Evolutionary conservation across 345 rosid species (phyloP).

Genomic region (Syzygium aqueum): DNA sequence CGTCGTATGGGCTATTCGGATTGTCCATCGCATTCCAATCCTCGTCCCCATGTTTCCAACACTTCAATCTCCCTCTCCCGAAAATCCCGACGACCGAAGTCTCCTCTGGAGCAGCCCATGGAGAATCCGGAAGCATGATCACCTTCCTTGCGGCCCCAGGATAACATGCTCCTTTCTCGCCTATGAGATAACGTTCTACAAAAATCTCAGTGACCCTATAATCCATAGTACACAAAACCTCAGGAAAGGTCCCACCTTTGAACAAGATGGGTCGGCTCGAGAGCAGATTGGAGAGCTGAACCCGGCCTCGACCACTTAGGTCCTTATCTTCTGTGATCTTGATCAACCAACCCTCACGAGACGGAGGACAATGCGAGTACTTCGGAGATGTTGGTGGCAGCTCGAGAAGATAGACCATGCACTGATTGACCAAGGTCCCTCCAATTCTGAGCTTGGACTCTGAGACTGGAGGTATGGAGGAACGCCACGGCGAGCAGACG

Average conservation of each 20-base stretch:
- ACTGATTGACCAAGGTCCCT: background rate
- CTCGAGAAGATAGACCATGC: background rate
- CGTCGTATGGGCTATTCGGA: background rate
- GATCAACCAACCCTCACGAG: conserved; percentile 9
- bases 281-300: conserved; percentile 1
- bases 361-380: background rate
- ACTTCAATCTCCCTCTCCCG: background rate
- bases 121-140: conserved; percentile 1
- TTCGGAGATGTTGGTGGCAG: background rate
- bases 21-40: background rate
- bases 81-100: background rate
- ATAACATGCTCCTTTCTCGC: background rate
- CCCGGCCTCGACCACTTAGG: background rate
- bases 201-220: conserved; percentile 10
- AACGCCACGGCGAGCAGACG: conserved; percentile 17
- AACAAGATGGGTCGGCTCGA: background rate
- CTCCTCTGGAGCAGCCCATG: background rate
- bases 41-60: conserved; percentile 6
- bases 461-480: background rate
- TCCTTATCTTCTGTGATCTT: background rate
- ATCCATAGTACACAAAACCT: background rate
- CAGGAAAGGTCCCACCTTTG: background rate
- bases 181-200: background rate
- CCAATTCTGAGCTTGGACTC: too few relatives aligned
- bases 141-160: background rate